A percentile compares a stretch with the other conserved stretches of the same genome.
Evolutionary conservation across 441 rosid species (phyloP).

Genomic region (Omphalea diandra): DNA sequence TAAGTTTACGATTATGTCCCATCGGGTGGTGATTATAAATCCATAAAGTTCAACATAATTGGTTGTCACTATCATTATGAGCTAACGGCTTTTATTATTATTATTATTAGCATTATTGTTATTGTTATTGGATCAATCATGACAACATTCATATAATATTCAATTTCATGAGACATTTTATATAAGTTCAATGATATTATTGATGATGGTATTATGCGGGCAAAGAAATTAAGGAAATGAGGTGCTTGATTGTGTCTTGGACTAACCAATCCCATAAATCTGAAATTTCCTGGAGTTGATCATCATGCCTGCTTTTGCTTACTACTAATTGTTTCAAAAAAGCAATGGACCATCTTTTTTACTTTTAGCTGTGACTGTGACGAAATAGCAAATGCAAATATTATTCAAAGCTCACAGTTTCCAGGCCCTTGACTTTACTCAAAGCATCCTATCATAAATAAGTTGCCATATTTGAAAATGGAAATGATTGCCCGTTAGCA

Average conservation of each 20-base stretch:
- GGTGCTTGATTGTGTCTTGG: slow-evolving; percentile 22
- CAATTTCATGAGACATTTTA: neutral
- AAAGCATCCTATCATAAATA: neutral
- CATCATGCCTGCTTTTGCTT: neutral
- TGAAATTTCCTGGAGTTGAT: neutral
- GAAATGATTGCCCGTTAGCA: too few relatives aligned
- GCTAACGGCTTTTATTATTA: neutral
- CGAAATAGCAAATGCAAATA: too few relatives aligned
- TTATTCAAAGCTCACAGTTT: neutral
- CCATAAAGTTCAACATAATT: slow-evolving; percentile 22
- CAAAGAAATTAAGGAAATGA: neutral
- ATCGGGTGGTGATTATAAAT: neutral
- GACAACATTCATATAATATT: slow-evolving; percentile 11
- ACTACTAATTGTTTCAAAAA: neutral
- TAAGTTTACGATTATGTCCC: slow-evolving; percentile 9
- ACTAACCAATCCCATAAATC: neutral
- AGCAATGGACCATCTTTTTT: neutral
- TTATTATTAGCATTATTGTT: neutral
- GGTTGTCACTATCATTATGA: slow-evolving; percentile 22
- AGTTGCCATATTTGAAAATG: slow-evolving; percentile 16
- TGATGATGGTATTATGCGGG: slow-evolving; percentile 29
- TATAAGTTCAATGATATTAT: slow-evolving; percentile 18
- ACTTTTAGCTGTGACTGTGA: neutral
- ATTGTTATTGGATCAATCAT: slow-evolving; percentile 16
- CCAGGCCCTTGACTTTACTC: neutral